Base-by-base conservation (phyloP, 345 rosid species). In the Noccaea caerulescens region DNA sequence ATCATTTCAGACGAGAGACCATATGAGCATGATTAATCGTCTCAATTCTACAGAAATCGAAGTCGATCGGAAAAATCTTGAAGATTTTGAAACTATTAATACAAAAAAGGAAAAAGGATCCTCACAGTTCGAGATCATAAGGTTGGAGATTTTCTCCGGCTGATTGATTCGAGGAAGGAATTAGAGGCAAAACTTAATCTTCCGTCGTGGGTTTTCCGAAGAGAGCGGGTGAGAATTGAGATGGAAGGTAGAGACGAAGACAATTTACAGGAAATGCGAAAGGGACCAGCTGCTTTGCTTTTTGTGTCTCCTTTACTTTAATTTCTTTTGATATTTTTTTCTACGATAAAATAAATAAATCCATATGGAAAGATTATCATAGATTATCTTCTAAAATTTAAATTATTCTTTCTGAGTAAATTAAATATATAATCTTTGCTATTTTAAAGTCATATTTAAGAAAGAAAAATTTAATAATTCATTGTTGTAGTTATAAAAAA, bases 41-140 rank as follows among this genome's bases (percentile, higher is more conserved):
- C 13, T 33, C 16, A 50, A 66, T 74, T 6, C 3, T 47, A 14
- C 6, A 51, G 36, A 69, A 59, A 75, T 55, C 59, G 65, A 63
- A 47, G 54, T 37, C 44, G 71, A 76, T 72, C 66, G 58, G 76
- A 58, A 0, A 38, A 45, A 59, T 12, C 51, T 16, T 11, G 6
- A 42, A 65, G 55, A 25, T 16, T 46, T 46, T 47, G 52, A 72
- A 23, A 42, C 42, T 1, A 51, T 47, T n/a, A 4, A 52, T 20
- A 7, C 33, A 50, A 33, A 7, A 36, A 8, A 0, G 0, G 27
- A 37, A 25, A 43, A 4, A 44, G 8, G 51, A 57, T 55, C 34
- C 79, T 68, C 45, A 76, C 79, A 63, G 56, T 12, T 69, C 25
- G 74, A 74, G 73, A 68, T 58, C 68, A 74, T 60, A 61, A 43